Percentiles rank a stretch among this genome's conserved stretches.
These are phyloP conservation scores for Cinchona pubescens DNA, from an alignment of 257 asterid species.

Conservation along the genomic window DNA sequence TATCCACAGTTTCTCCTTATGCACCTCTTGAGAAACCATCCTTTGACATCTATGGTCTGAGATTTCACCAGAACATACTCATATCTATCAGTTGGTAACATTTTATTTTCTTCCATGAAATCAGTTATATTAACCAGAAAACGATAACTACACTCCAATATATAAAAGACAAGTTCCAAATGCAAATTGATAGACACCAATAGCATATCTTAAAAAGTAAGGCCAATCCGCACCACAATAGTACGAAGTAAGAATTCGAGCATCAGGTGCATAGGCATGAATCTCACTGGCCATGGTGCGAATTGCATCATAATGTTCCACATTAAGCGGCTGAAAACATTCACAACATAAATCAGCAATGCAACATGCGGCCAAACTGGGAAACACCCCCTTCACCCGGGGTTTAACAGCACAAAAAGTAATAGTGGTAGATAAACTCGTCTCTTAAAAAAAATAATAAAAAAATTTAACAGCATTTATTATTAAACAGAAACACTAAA, in stretches of 20 bases:
- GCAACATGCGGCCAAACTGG: background rate
- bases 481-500: background rate
- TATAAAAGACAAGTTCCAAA: background rate
- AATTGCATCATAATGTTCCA: constrained; percentile 73
- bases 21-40: background rate
- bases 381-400: background rate
- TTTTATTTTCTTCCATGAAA: background rate
- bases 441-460: background rate
- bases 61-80: background rate
- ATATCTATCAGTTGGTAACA: background rate
- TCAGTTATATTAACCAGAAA: background rate
- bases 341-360: constrained; percentile 17
- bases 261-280: constrained; percentile 98
- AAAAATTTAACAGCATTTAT: background rate
- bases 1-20: background rate
- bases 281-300: constrained; percentile 90
- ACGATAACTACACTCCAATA: background rate
- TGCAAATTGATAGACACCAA: background rate
- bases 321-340: constrained; percentile 73
- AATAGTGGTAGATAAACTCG: background rate
- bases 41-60: background rate
- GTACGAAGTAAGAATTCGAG: constrained; percentile 93
- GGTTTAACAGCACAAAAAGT: background rate
- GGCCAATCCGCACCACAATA: constrained; percentile 61
- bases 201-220: constrained; percentile 13